Evolutionary conservation across 1,284 basidiomycete genomes (phyloP).

Genomic region (Afroboletus lepidellus): DNA sequence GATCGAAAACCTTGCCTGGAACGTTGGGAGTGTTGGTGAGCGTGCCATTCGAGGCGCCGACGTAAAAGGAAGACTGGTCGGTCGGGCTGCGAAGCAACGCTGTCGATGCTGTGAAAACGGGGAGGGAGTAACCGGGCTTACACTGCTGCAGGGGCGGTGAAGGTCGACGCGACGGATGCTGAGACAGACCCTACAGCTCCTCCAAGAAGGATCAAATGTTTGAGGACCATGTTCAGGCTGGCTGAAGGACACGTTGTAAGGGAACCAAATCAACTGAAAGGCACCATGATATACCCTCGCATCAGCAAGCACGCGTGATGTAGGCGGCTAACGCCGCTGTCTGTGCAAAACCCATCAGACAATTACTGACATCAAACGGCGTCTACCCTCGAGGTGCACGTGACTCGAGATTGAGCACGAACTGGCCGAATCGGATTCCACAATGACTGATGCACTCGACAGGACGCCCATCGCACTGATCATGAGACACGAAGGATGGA

Average conservation of each 20-base stretch:
- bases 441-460: too few relatives aligned
- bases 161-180: slow-evolving; percentile 28
- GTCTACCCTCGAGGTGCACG: too few relatives aligned
- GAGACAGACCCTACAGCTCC: slow-evolving; percentile 19
- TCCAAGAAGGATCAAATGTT: slow-evolving; percentile 16
- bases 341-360: not conserved
- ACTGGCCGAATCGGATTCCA: too few relatives aligned
- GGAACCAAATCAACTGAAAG: not conserved
- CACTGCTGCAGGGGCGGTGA: slow-evolving; percentile 31
- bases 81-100: slow-evolving; percentile 23
- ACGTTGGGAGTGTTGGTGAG: slow-evolving; percentile 27
- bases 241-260: not conserved
- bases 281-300: slow-evolving; percentile 8
- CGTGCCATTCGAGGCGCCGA: slow-evolving; percentile 28
- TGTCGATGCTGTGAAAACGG: not conserved
- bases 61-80: slow-evolving; percentile 28
- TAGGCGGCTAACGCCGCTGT: not conserved
- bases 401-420: not conserved
- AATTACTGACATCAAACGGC: too few relatives aligned
- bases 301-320: slow-evolving; percentile 10
- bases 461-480: too few relatives aligned
- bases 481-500: too few relatives aligned
- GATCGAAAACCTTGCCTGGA: slow-evolving; percentile 51
- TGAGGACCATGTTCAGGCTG: slow-evolving; percentile 16
- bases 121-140: slow-evolving; percentile 10